These are phyloP conservation scores for Neurospora sp. DNA, from an alignment of 495 filamentous ascomycete species.

Conservation along the genomic window DNA sequence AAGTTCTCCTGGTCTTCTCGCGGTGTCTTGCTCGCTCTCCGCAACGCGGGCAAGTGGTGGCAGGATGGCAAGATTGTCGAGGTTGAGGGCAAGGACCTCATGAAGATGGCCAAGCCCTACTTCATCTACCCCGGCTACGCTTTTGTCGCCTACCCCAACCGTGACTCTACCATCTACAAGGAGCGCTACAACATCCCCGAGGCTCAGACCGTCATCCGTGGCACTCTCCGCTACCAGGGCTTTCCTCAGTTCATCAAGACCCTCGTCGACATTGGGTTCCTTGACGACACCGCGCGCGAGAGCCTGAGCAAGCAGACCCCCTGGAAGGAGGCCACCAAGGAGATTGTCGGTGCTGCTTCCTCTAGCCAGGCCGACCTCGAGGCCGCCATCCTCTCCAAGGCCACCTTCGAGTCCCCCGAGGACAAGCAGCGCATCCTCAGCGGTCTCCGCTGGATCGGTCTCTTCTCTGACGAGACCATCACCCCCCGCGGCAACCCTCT, in stretches of 20 bases:
- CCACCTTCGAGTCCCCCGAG: conserved; percentile 56
- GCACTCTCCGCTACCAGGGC: conserved; percentile 73
- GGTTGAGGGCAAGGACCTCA: conserved; percentile 52
- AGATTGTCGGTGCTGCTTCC: conserved; percentile 59
- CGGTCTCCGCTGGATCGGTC: conserved; percentile 76
- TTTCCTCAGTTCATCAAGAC: conserved; percentile 81
- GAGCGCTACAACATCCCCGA: conserved; percentile 90
- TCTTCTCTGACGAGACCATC: conserved; percentile 70
- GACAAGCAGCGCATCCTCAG: conserved; percentile 66
- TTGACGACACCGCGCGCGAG: conserved; percentile 52
- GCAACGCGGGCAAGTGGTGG: conserved; percentile 79
- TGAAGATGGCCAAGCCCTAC: conserved; percentile 85
- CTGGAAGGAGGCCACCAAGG: conserved; percentile 75
- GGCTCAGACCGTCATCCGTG: conserved; percentile 57
- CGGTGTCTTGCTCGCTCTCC: conserved; percentile 76
- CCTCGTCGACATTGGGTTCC: conserved; percentile 82
- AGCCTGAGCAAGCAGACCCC: conserved; percentile 50
- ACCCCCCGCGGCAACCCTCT: conserved; percentile 70
- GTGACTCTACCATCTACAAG: conserved; percentile 76
- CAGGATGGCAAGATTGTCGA: conserved; percentile 65
- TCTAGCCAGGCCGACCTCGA: conserved; percentile 54
- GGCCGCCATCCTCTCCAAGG: conserved; percentile 64
- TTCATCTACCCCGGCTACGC: conserved; percentile 79
- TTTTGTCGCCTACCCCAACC: conserved; percentile 90
- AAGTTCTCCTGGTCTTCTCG: conserved; percentile 83